phyloP scores from a whole-genome alignment of 768 basidiomycete genomes.

The Scleroderma citrinum region DNA sequence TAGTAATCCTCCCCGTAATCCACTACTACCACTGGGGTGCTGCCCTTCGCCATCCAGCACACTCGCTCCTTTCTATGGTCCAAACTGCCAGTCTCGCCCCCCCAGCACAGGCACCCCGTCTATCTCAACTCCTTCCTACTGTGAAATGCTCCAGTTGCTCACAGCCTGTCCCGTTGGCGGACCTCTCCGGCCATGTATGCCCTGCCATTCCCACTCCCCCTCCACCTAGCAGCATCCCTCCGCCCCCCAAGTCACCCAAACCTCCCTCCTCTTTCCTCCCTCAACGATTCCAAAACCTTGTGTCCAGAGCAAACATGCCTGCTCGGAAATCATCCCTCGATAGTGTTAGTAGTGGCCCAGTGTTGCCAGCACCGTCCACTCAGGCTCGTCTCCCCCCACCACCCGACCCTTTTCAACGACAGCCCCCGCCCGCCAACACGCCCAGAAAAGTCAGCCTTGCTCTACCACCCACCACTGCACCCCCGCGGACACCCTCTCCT shows the following conservation, averaged over 20 bases:
- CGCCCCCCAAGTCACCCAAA: conserved; percentile 21
- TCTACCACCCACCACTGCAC: conserved; percentile 1
- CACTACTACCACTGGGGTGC: neutral
- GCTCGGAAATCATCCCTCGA: conserved; percentile 6
- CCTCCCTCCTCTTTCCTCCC: conserved; percentile 44
- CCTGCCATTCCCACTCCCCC: conserved; percentile 44
- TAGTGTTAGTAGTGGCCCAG: conserved; percentile 9
- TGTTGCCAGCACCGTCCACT: conserved; percentile 4
- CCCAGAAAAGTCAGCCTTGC: conserved; percentile 6
- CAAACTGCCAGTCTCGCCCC: conserved; percentile 8
- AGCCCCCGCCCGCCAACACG: conserved; percentile 18
- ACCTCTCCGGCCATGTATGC: conserved; percentile 79
- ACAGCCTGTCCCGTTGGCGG: conserved; percentile 60
- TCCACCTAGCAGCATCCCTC: conserved; percentile 24
- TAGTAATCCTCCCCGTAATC: too few species aligned
- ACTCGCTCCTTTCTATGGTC: conserved; percentile 22
- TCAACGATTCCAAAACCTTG: conserved; percentile 42
- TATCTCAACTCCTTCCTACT: conserved; percentile 68
- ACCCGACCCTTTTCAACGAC: conserved; percentile 23
- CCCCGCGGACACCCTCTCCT: neutral
- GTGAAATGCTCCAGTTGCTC: conserved; percentile 83
- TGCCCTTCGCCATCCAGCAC: neutral
- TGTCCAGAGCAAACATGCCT: conserved; percentile 19
- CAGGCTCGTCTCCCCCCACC: conserved; percentile 8
- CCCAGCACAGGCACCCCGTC: conserved; percentile 16